A percentile compares a stretch with the other conserved stretches of the same genome.
These are phyloP conservation scores for Plasmodium inui DNA, from an alignment of 169 alveolate species.

Conservation along the genomic window DNA sequence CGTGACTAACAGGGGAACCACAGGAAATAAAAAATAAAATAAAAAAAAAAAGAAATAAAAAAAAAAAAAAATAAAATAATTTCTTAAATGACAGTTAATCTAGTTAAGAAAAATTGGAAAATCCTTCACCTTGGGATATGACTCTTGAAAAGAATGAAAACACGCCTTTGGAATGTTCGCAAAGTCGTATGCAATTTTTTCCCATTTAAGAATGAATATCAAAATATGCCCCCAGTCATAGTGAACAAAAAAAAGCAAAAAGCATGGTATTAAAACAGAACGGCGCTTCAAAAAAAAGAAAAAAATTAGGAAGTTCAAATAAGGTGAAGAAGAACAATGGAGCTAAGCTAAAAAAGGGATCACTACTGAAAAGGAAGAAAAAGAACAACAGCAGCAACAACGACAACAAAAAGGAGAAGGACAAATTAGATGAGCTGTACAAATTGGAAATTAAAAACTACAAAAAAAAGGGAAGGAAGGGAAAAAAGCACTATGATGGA, in stretches of 20 bases:
- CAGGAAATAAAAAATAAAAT: not conserved
- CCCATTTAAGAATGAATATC: not conserved
- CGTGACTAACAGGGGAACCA: not conserved
- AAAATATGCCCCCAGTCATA: not conserved
- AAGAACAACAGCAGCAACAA: not conserved
- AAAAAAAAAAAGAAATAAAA: not conserved
- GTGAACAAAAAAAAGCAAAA: slow-evolving; percentile 3
- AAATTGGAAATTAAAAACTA: slow-evolving; percentile 57
- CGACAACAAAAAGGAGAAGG: slow-evolving; percentile 8
- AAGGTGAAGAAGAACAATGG: slow-evolving; percentile 18
- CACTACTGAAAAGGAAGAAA: slow-evolving; percentile 9
- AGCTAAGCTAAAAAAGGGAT: slow-evolving; percentile 1
- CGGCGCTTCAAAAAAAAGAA: not conserved
- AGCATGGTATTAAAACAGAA: slow-evolving; percentile 31
- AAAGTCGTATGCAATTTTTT: not conserved
- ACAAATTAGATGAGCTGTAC: slow-evolving; percentile 55
- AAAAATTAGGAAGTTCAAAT: not conserved
- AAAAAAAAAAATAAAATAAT: not conserved
- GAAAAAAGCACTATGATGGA: not conserved
- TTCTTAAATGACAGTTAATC: not conserved
- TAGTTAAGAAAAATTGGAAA: slow-evolving; percentile 1
- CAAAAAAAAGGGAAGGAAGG: slow-evolving; percentile 22
- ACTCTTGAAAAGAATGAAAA: not conserved
- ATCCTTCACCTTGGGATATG: not conserved
- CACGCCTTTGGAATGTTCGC: not conserved